phyloP scores from a whole-genome alignment of 805 yeast genomes.

The Wickerhamomyces xylosicus region DNA sequence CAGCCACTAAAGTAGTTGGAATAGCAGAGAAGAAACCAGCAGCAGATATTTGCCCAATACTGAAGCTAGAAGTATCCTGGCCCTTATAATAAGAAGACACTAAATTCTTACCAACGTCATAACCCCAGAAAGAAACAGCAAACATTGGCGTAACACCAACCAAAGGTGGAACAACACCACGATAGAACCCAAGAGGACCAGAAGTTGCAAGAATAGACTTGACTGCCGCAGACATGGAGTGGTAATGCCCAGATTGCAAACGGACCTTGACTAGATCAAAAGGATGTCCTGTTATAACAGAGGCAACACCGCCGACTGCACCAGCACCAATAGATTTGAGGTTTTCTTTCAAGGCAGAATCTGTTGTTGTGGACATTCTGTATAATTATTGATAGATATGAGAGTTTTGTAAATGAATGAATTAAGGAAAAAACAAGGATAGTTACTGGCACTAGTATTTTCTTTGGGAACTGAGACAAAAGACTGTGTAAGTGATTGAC shows the following conservation, averaged over 20 bases:
- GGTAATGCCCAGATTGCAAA: conserved; percentile 65
- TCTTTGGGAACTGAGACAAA: too few species aligned
- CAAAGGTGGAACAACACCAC: conserved; percentile 91
- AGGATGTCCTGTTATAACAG: conserved; percentile 94
- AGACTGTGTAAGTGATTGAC: too few species aligned
- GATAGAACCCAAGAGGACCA: conserved; percentile 73
- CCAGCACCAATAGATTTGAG: conserved; percentile 84
- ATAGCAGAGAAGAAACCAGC: conserved; percentile 94
- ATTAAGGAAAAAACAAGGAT: too few species aligned
- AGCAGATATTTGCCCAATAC: conserved; percentile 64
- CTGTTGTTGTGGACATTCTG: conserved; percentile 1
- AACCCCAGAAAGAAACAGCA: conserved; percentile 98
- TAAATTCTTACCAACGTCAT: conserved; percentile 79
- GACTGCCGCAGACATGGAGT: conserved; percentile 58
- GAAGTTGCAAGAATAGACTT: conserved; percentile 58
- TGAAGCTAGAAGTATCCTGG: conserved; percentile 29
- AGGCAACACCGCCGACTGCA: conserved; percentile 94
- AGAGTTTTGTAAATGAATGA: too few species aligned
- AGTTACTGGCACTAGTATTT: too few species aligned
- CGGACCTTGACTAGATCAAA: conserved; percentile 90
- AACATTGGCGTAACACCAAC: conserved; percentile 98
- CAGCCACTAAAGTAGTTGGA: conserved; percentile 94
- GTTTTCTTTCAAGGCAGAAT: conserved; percentile 46
- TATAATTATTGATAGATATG: too few species aligned
- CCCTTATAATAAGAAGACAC: conserved; percentile 36